These are phyloP conservation scores for Trichoderma koningii DNA, from an alignment of 2,329 filamentous ascomycete genomes.

Conservation along the genomic window DNA sequence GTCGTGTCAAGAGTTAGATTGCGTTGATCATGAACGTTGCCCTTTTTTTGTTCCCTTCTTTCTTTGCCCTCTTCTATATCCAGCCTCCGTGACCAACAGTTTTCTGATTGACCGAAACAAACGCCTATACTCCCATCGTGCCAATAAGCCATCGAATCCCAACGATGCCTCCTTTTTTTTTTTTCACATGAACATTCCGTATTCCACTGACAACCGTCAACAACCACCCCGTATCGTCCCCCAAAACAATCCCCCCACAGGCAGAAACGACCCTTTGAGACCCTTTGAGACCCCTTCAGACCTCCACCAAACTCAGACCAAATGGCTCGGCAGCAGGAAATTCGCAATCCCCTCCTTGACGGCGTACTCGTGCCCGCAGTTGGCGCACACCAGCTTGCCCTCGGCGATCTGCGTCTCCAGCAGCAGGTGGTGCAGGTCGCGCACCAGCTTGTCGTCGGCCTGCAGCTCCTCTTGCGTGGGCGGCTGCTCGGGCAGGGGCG, in stretches of 20 bases:
- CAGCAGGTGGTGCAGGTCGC: constrained; percentile 77
- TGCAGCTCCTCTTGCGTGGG: constrained; percentile 64
- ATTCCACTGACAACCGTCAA: neutral
- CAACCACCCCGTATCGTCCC: neutral
- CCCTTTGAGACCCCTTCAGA: neutral
- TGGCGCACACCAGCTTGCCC: constrained; percentile 86
- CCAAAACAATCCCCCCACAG: neutral
- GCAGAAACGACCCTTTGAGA: no score
- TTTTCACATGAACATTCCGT: neutral
- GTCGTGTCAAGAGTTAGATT: neutral
- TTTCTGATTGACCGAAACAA: constrained; percentile 8
- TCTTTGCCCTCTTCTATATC: neutral
- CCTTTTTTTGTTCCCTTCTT: neutral
- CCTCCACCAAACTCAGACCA: constrained; percentile 57
- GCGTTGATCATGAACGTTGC: neutral
- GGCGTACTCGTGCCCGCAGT: constrained; percentile 90
- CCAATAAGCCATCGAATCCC: neutral
- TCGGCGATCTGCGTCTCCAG: constrained; percentile 88
- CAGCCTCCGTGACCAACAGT: neutral
- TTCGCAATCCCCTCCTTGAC: constrained; percentile 97
- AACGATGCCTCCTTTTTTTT: neutral
- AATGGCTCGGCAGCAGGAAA: constrained; percentile 88
- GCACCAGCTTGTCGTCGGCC: constrained; percentile 68
- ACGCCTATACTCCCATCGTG: constrained; percentile 20
- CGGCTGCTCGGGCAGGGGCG: constrained; percentile 65